Evolutionary conservation across 2,329 filamentous ascomycete genomes (phyloP).

Genomic region (Calonectria hongkongensis): DNA sequence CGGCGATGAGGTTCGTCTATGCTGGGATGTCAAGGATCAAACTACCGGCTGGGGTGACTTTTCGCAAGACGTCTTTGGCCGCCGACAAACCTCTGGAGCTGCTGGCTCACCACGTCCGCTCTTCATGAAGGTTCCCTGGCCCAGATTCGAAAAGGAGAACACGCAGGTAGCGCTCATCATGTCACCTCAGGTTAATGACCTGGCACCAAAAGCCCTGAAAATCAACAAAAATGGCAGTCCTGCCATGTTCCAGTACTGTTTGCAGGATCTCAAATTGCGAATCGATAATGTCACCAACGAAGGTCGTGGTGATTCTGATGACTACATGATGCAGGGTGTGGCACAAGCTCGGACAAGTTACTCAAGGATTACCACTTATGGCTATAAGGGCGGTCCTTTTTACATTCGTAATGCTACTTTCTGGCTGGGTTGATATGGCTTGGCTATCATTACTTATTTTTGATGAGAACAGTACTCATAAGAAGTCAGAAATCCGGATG

Average conservation of each 20-base stretch:
- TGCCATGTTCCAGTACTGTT: not conserved
- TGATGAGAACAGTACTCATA: too few relatives aligned
- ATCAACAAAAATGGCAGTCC: not conserved
- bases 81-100: not conserved
- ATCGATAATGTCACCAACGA: not conserved
- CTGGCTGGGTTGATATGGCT: not conserved
- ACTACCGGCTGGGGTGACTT: conserved; percentile 1
- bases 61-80: conserved; percentile 4
- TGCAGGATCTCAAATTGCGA: not conserved
- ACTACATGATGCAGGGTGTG: conserved; percentile 1
- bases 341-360: not conserved
- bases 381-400: not conserved
- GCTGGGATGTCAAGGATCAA: conserved; percentile 9
- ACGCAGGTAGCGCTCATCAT: not conserved
- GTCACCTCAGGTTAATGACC: not conserved
- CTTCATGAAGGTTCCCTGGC: conserved; percentile 13
- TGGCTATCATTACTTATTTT: too few relatives aligned
- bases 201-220: not conserved
- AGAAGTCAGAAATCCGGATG: too few relatives aligned
- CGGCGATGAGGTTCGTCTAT: not conserved
- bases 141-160: conserved; percentile 1
- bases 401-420: conserved; percentile 1
- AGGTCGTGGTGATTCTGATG: not conserved
- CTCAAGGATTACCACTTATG: not conserved
- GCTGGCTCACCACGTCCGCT: not conserved